Evolutionary conservation across 768 basidiomycete genomes (phyloP), one percentile per base, ranked within the genome.

Genomic region (Tremella yokohamensis): DNA sequence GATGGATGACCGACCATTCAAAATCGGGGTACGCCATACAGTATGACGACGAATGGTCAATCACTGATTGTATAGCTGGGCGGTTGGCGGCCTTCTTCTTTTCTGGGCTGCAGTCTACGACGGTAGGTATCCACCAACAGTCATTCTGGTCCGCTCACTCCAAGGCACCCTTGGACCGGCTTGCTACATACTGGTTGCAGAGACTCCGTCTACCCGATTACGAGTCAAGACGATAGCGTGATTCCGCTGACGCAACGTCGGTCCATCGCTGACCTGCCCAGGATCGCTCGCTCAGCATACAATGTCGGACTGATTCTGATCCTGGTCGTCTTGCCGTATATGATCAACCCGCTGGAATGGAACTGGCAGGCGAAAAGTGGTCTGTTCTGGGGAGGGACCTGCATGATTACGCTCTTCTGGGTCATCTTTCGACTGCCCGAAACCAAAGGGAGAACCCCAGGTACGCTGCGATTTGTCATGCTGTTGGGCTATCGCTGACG

Each of bases 71-170:
- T 11, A 34, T 11, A 34, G 29, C 22, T 74, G 69, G 68, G 78
- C 68, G 1, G 66, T 74, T 22, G 78, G 78, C 8, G 58, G 61
- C 11, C 52, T 78, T 6, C 64, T 79, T 22, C 61, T 79, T 37
- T 54, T 64, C 54, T 75, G 75, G 55, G 77, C 76, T 52, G 70
- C 74, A 40, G 52, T 70, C 9, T 76, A 74, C 64, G 65, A 74
- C 42, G 52, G 55, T 12, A 11, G 29, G 29, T n/a, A n/a, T n/a
- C n/a, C n/a, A n/a, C n/a, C n/a, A n/a, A n/a, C n/a, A n/a, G n/a
- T n/a, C n/a, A n/a, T n/a, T n/a, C n/a, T n/a, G n/a, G n/a, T n/a
- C n/a, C 29, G 29, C 29, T 34, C 29, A 34, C 29, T 6, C 6
- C 11, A n/a, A 34, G 29, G 29, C 29, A 70, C 74, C 12, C 65